Percentiles rank a stretch among this genome's conserved stretches.
Conservation (phyloP, 1,284 basidiomycete genomes). For the Trichosporon ovoides region DNA sequence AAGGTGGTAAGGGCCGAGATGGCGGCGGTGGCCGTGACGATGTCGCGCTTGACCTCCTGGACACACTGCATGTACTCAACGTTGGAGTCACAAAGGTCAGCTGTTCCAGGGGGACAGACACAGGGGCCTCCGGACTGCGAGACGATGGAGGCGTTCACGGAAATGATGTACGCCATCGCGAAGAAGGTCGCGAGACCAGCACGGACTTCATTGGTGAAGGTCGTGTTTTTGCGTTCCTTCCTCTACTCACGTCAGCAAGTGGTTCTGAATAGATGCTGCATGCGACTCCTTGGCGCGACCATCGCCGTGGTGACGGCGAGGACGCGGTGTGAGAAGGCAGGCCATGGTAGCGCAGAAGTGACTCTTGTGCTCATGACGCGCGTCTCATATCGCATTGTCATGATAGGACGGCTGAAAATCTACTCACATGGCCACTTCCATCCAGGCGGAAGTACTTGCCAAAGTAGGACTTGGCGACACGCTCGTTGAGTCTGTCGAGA, state of each 20-base stretch:
- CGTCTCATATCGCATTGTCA: background rate
- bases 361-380: too few relatives aligned
- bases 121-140: conserved; percentile 74
- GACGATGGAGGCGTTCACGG: conserved; percentile 58
- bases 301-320: too few relatives aligned
- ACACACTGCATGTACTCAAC: conserved; percentile 61
- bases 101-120: conserved; percentile 55
- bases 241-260: conserved; percentile 29
- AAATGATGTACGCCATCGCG: conserved; percentile 46
- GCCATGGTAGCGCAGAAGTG: too few relatives aligned
- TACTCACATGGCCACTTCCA: conserved; percentile 61
- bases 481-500: conserved; percentile 38
- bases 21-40: conserved; percentile 61
- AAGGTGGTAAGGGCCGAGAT: conserved; percentile 65
- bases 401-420: background rate
- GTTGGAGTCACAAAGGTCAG: conserved; percentile 55
- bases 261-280: background rate
- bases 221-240: conserved; percentile 66
- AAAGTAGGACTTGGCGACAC: conserved; percentile 62
- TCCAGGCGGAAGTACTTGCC: conserved; percentile 80
- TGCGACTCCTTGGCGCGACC: too few relatives aligned
- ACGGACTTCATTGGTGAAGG: conserved; percentile 74
- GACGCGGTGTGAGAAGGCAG: too few relatives aligned
- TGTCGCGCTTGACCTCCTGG: conserved; percentile 62
- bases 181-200: conserved; percentile 80